phyloP scores from a whole-genome alignment of 306 rosid genomes.

The Cyclanthera cordifolia region DNA sequence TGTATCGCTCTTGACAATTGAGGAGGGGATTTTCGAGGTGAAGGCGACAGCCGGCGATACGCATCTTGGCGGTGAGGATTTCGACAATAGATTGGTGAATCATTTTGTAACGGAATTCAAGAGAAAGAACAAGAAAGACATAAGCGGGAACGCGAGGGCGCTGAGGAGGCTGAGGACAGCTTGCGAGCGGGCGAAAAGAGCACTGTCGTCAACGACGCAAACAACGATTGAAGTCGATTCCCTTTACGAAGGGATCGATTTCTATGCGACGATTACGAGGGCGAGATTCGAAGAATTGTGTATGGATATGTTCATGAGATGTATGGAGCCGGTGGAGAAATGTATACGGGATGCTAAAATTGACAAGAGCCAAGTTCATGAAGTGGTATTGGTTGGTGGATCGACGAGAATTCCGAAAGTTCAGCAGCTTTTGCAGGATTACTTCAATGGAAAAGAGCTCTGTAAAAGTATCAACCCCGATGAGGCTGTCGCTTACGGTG shows the following conservation, averaged over 20 bases:
- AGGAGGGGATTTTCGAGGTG: constrained; percentile 76
- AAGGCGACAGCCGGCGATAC: constrained; percentile 81
- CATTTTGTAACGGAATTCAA: constrained; percentile 53
- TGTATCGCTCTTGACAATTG: constrained; percentile 54
- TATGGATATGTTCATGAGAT: neutral
- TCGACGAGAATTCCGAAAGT: constrained; percentile 71
- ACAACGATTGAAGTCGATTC: constrained; percentile 76
- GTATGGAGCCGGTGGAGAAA: constrained; percentile 58
- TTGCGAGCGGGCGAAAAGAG: constrained; percentile 65
- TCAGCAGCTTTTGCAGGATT: constrained; percentile 61
- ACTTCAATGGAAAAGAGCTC: constrained; percentile 72
- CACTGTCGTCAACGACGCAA: constrained; percentile 52
- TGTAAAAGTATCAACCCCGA: constrained; percentile 81
- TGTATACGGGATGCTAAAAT: constrained; percentile 60
- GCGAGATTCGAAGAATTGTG: constrained; percentile 37
- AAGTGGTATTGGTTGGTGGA: constrained; percentile 73
- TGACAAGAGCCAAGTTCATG: constrained; percentile 50
- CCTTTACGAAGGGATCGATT: constrained; percentile 60
- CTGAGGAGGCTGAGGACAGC: constrained; percentile 70
- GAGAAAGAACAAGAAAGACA: constrained; percentile 67
- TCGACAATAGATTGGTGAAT: constrained; percentile 70
- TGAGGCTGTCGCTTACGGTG: constrained; percentile 83
- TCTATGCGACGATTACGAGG: constrained; percentile 52
- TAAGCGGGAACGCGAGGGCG: constrained; percentile 53
- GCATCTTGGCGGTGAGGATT: constrained; percentile 78